Base-by-base conservation (phyloP, 106 monocot species). In the Dioscorea dumetorum region DNA sequence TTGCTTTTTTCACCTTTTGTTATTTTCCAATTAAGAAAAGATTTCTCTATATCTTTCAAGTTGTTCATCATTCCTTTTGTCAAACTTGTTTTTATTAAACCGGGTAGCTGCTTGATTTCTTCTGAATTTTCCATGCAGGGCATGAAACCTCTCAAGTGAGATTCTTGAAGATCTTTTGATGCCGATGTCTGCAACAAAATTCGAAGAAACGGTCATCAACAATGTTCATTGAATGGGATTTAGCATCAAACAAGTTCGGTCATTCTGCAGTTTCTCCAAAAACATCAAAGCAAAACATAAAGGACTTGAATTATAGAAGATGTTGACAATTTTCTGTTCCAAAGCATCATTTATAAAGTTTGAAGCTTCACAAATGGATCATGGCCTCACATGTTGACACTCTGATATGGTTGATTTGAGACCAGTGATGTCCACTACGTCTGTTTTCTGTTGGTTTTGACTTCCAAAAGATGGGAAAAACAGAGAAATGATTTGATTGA, bases 81-180 rank as follows among this genome's bases (percentile, higher is more conserved):
- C 16, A 5, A 57, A 20, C 0, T 7, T 16, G 17, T 12, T 15
- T 22, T 24, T 22, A 24, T 68, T 31, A 52, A 24, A 17, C 28
- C 28, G 10, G 52, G 68, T 35, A 12, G 24, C 13, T n/a, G 31
- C 49, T 69, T 9, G 2, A 34, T 58, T 8, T 19, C 41, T 68
- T 60, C 51, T 69, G 50, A 12, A n/a, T 16, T 22, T 79, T 49
- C 34, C 58, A 13, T 76, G 67, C 81, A 88, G 88, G 84, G 88
- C 14, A 70, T 88, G 81, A 88, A 63, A 62, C 81, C 78, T 61
- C 78, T 84, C 50, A 84, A 52, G 52, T 88, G 67, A 83, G 33
- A 11, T 49, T 32, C 67, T 58, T 41, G 31, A 41, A 59, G 22
- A 65, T 7, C 24, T 50, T 23, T 50, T 22, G 22, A 18, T 22